A percentile compares a stretch with the other conserved stretches of the same genome.
Evolutionary conservation across 1,139 yeast species (phyloP).

Genomic region (Suhomyces kunorum): DNA sequence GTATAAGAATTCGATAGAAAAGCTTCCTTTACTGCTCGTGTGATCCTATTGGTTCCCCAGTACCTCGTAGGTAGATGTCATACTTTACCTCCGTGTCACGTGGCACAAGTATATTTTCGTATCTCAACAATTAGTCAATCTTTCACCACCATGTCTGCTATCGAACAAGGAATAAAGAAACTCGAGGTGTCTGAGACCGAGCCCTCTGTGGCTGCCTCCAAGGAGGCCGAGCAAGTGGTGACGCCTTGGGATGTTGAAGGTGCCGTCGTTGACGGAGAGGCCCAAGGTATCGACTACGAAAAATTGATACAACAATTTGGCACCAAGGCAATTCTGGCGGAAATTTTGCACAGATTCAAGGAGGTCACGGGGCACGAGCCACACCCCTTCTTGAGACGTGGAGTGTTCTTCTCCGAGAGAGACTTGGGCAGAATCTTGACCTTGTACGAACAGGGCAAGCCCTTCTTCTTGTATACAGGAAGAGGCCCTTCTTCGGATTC

Average conservation of each 20-base stretch:
- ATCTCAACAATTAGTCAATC: constrained; percentile 1
- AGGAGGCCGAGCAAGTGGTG: constrained; percentile 57
- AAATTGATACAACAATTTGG: constrained; percentile 87
- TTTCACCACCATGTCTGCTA: constrained; percentile 7
- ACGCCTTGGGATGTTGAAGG: constrained; percentile 96
- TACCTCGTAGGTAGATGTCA: neutral
- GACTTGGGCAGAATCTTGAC: constrained; percentile 80
- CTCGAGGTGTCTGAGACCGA: constrained; percentile 21
- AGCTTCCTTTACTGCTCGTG: neutral
- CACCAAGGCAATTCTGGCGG: constrained; percentile 69
- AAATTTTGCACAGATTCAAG: constrained; percentile 73
- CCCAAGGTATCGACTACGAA: constrained; percentile 87
- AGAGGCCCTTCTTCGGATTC: constrained; percentile 96
- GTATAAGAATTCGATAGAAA: neutral
- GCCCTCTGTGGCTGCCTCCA: constrained; percentile 23
- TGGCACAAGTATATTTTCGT: constrained; percentile 1
- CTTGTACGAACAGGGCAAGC: constrained; percentile 90
- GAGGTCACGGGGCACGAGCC: constrained; percentile 86
- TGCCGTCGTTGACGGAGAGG: constrained; percentile 91
- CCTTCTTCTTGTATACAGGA: constrained; percentile 94
- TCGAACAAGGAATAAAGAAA: constrained; percentile 27
- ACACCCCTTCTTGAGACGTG: constrained; percentile 89
- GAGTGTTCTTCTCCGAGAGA: constrained; percentile 90
- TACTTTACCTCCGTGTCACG: neutral
- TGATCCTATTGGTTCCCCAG: neutral